Evolutionary conservation across 352 stramenopile species (phyloP).

Genomic region (Phytophthora sojae): DNA sequence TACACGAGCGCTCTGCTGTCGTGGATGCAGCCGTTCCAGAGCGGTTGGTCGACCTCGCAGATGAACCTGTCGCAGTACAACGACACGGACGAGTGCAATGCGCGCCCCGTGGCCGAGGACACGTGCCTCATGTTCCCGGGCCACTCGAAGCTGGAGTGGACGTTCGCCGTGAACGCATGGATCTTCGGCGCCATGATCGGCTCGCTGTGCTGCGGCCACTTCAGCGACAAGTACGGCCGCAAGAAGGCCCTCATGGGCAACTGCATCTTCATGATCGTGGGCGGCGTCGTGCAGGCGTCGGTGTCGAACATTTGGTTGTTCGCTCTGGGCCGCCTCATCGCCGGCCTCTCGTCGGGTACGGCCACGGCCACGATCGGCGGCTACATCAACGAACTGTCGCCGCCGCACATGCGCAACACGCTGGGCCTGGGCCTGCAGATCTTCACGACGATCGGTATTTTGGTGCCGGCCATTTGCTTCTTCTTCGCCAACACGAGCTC

Average conservation of each 20-base stretch:
- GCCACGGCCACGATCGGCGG: too few relatives aligned
- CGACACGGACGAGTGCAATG: slow-evolving; percentile 33
- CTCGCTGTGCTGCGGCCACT: slow-evolving; percentile 23
- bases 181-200: slow-evolving; percentile 30
- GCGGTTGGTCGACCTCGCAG: slow-evolving; percentile 38
- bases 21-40: slow-evolving; percentile 39
- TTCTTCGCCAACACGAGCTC: too few relatives aligned
- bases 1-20: slow-evolving; percentile 33
- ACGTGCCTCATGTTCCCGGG: slow-evolving; percentile 36
- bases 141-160: slow-evolving; percentile 34
- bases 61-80: slow-evolving; percentile 39
- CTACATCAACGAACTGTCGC: too few relatives aligned
- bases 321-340: too few relatives aligned
- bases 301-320: too few relatives aligned
- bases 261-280: slow-evolving; percentile 53
- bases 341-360: too few relatives aligned
- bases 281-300: too few relatives aligned
- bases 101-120: slow-evolving; percentile 27
- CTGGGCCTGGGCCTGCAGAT: too few relatives aligned
- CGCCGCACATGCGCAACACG: too few relatives aligned
- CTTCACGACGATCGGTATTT: too few relatives aligned
- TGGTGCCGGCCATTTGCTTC: too few relatives aligned
- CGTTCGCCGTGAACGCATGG: slow-evolving; percentile 32
- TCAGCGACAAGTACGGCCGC: slow-evolving; percentile 31
- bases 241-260: slow-evolving; percentile 36